These are phyloP conservation scores for Leucaena leucocephala DNA, from an alignment of 306 rosid species.

Conservation along the genomic window DNA sequence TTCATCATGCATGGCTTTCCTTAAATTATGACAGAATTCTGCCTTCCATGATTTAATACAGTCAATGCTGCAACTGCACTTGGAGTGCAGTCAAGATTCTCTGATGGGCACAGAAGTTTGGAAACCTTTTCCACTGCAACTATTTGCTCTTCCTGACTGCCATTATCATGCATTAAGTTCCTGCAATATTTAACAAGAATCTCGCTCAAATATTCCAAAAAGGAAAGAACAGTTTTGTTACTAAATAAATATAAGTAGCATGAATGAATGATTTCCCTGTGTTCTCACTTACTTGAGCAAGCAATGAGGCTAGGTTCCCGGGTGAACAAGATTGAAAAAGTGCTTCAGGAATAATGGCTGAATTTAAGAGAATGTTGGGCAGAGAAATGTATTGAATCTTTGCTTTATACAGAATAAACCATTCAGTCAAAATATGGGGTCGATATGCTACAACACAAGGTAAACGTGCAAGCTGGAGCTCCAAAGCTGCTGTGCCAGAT, in stretches of 20 bases:
- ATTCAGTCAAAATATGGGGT: conserved; percentile 87
- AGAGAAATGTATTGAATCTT: conserved; percentile 78
- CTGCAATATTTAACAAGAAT: conserved; percentile 48
- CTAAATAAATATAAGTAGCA: neutral
- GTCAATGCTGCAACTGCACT: conserved; percentile 75
- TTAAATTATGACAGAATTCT: conserved; percentile 64
- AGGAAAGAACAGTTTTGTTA: conserved; percentile 2
- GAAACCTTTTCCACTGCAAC: conserved; percentile 64
- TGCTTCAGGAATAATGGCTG: conserved; percentile 78
- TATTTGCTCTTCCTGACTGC: conserved; percentile 61
- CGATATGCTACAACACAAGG: conserved; percentile 88
- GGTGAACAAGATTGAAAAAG: conserved; percentile 73
- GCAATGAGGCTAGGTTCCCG: conserved; percentile 53
- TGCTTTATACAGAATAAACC: conserved; percentile 63
- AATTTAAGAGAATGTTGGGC: conserved; percentile 80
- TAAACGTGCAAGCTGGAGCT: conserved; percentile 81
- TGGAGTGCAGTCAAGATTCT: conserved; percentile 50
- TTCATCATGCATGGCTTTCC: conserved; percentile 35
- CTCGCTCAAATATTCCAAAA: conserved; percentile 3
- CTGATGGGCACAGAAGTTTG: conserved; percentile 62
- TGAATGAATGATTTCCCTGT: neutral
- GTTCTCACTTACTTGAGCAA: conserved; percentile 58
- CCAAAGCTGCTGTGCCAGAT: conserved; percentile 85
- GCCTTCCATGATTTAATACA: conserved; percentile 61
- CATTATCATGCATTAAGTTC: conserved; percentile 50